Evolutionary conservation across 352 stramenopile genomes (phyloP), one percentile per base, ranked within the genome.

Genomic region (Globisporangium cystogenes): DNA sequence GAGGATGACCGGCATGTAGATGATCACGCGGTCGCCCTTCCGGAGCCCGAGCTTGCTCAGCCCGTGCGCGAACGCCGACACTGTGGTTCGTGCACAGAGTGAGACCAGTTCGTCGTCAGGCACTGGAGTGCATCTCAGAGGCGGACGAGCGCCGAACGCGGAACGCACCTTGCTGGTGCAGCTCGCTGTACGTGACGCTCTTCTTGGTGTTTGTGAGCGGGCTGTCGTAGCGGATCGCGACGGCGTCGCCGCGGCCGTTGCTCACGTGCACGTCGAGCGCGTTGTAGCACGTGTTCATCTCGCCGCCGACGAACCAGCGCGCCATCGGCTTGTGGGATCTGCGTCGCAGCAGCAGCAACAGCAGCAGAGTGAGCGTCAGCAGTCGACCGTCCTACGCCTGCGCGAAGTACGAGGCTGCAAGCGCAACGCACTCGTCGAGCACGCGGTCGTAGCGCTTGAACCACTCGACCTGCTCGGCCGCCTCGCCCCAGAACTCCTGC

Each of bases 1-100:
- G 20, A 96, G 78, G 20, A 99, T 95, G 72, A 98, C 98, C 7
- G 96, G 96, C 96, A 99, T 98, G 80, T 99, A 99, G 33, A 99
- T 86, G 18, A 94, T 97, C 4, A 99, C 96, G 12, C 94, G 88
- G 76, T 99, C 96, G 6, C 96, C 96, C 64, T 97, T 85, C 51
- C 70, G 70, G n/a, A 92, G 69, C 36, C 96, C 95, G 16, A 76
- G 69, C 18, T 82, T 66, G 55, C 97, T 93, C 59, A 99, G 86
- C n/a, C 91, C 93, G 68, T 99, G 99, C 4, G 97, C 96, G 59
- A 99, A 58, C 14, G 37, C 33, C 35, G 51, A 41, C 20, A 58
- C 42, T 52, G 24, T 1, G 7, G 21, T 15, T 41, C 15, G 37
- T 14, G 14, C 31, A 31, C 11, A 20, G n/a, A n/a, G n/a, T n/a